phyloP scores from a whole-genome alignment of 768 basidiomycete species.

The Boletus sp. region DNA sequence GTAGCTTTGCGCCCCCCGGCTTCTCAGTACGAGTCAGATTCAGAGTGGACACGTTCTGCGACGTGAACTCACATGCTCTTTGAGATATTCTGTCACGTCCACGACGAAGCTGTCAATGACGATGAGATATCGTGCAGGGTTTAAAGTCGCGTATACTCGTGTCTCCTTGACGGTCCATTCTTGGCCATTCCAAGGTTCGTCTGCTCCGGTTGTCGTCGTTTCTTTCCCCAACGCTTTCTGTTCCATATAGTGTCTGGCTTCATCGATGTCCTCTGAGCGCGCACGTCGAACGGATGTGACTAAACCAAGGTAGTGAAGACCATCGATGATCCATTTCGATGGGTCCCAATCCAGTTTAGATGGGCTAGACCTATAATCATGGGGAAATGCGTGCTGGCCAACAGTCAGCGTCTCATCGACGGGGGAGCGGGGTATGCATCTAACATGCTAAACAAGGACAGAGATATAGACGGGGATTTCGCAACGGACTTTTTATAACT shows the following conservation, averaged over 20 bases:
- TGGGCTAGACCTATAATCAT: conserved; percentile 12
- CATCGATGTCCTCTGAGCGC: conserved; percentile 5
- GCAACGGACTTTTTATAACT: not conserved
- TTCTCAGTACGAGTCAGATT: not conserved
- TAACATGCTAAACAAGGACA: conserved; percentile 4
- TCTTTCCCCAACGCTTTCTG: not conserved
- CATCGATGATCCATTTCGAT: conserved; percentile 12
- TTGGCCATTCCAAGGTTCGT: not conserved
- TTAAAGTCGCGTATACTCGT: not conserved
- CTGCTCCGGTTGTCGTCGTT: not conserved
- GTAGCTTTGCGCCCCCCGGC: conserved; percentile 5
- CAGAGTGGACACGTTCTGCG: not conserved
- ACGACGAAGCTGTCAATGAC: conserved; percentile 9
- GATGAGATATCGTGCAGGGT: not conserved
- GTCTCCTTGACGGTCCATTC: conserved; percentile 7
- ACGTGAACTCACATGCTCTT: conserved; percentile 7
- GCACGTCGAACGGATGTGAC: conserved; percentile 7
- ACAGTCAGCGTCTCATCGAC: conserved; percentile 1
- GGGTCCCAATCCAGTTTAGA: conserved; percentile 12
- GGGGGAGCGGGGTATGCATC: not conserved
- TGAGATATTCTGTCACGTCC: conserved; percentile 3
- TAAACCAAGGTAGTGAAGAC: conserved; percentile 3
- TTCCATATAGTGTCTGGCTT: conserved; percentile 5
- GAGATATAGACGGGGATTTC: not conserved
- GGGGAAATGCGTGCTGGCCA: conserved; percentile 11